phyloP scores from a whole-genome alignment of 371 early-diverging fungal genomes.

The Dentiscutata heterogama region DNA sequence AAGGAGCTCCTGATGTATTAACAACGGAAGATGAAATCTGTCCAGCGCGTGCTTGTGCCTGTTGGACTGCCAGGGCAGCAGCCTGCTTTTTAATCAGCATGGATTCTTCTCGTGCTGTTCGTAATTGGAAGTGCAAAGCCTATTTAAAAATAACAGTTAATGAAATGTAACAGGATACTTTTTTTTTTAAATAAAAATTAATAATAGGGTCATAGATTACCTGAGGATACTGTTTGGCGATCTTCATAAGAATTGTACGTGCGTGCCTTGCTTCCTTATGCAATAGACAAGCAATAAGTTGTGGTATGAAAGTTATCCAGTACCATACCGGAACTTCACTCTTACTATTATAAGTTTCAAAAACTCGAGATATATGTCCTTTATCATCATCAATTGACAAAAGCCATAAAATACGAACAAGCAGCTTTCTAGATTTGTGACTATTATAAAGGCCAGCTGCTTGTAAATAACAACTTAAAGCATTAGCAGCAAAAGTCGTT shows the following conservation, averaged over 20 bases:
- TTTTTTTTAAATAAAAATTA: neutral
- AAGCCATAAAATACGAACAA: constrained; percentile 94
- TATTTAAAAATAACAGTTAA: constrained; percentile 46
- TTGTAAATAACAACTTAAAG: constrained; percentile 97
- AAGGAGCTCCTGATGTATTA: constrained; percentile 48
- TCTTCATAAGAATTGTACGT: constrained; percentile 84
- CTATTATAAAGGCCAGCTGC: constrained; percentile 92
- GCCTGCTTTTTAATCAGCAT: constrained; percentile 66
- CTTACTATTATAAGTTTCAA: constrained; percentile 81
- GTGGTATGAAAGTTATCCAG: constrained; percentile 98
- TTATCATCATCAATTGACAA: constrained; percentile 90
- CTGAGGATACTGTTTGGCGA: constrained; percentile 97
- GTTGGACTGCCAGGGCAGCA: neutral
- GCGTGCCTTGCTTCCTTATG: constrained; percentile 87
- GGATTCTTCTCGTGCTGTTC: constrained; percentile 93
- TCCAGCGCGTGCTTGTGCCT: constrained; percentile 36
- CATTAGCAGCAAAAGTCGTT: constrained; percentile 88
- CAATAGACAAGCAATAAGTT: constrained; percentile 83
- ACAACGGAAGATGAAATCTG: constrained; percentile 47
- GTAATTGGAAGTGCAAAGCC: constrained; percentile 94
- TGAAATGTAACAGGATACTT: too few relatives aligned
- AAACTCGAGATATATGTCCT: constrained; percentile 80
- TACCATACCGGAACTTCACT: constrained; percentile 95
- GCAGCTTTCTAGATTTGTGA: constrained; percentile 87
- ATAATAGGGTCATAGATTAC: constrained; percentile 53